Evolutionary conservation across 805 yeast species (phyloP), one percentile per base, ranked within the genome.

Genomic region (Spathaspora girioi): DNA sequence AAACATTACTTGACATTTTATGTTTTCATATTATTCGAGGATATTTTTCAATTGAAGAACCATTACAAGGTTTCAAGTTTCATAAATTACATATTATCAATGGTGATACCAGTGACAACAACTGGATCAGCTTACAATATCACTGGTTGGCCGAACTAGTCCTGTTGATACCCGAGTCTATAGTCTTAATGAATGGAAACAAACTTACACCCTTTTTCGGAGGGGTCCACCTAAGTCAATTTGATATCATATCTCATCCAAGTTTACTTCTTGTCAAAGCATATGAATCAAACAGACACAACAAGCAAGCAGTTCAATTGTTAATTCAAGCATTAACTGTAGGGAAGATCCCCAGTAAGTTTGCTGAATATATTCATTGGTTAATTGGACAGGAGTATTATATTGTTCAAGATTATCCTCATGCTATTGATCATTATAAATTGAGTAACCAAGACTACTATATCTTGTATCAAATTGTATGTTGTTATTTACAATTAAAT

Each of bases 101-200:
- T 86, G 1, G 1, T 44, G 10, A 46, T 52, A 44, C 52, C 47
- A 15, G 56, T 73, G 8, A 53, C 27, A 29, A 54, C 26, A 56
- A 74, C 41, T 88, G 96, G 96, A 59, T 76, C 10, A 77, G 84
- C 0, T 60, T 68, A n/a, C 96, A 88, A 60, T 78, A 81, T 56
- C 77, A 81, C 42, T 79, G 87, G 83, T 67, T 88, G 11, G 89
- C 87, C 0, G 80, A 84, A 51, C 62, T 86, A 15, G 66, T 83
- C 48, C 75, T 69, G 9, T 48, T 66, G n/a, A 70, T 80, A 1
- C 87, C 87, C 0, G 55, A 60, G 11, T 77, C 81, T 1, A 64
- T 72, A 11, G 20, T 48, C n/a, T 43, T 53, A 15, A 59, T 65
- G 44, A 32, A 47, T n/a, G 43, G 47, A 2, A 32, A 52, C 50